Base-by-base conservation (phyloP, 1,139 yeast species). In the Sugiyamaella novakii region DNA sequence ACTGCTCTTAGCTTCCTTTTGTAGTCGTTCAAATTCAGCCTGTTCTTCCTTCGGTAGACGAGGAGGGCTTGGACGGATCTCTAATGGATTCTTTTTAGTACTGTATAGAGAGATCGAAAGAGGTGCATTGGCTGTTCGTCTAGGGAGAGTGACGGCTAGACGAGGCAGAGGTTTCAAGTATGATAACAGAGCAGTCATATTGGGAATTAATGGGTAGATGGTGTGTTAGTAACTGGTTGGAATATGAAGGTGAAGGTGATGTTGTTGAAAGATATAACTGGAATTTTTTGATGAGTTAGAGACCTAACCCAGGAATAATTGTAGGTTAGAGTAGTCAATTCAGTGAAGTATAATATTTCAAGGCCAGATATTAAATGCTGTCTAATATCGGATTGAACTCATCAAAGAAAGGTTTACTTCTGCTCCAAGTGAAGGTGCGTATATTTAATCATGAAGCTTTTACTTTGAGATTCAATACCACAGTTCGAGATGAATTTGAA, bases 1-100 rank as follows among this genome's bases (percentile, higher is more conserved):
- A 6, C 83, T 80, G 65, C 84, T 92, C 0, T 94, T 80, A 1
- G 98, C 98, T 39, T 83, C 77, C 62, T 79, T 81, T 62, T 89
- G 95, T 39, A 92, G 77, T 43, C 78, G 75, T 64, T 92, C 98
- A 68, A 92, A 92, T 69, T 92, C 98, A 59, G 84, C 88, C 67
- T 92, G 98, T 43, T 91, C 92, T 59, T 87, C 87, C 56, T 82
- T 80, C 14, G 95, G 87, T 19, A 92, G 75, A 54, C 81, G 79
- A 29, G 96, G 96, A 8, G 98, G 98, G 2, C 85, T 78, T 1
- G 96, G 94, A 5, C 68, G 67, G 17, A 68, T 28, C 17, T 43
- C 47, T 19, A 43, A 21, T 3, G 47, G 47, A 7, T 28, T 43
- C 15, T 22, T 18, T 14, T 35, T 42, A 2, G 39, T 34, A 30